Evolutionary conservation across 768 basidiomycete species (phyloP).

Genomic region (Tylopilus felleus): DNA sequence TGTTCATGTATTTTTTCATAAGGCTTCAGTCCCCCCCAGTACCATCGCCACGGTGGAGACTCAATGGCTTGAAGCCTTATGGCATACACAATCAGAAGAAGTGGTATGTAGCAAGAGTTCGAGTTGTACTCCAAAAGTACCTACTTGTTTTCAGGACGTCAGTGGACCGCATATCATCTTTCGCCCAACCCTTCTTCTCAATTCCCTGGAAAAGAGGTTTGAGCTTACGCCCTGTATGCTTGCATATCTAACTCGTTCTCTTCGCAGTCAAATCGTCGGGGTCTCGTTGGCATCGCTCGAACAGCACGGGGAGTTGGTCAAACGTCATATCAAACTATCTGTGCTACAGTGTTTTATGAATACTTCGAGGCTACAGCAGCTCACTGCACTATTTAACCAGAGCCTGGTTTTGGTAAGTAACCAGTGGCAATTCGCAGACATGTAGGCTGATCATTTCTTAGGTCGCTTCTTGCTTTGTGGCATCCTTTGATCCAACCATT

Average conservation of each 20-base stretch:
- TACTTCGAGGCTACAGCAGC: conserved; percentile 41
- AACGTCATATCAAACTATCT: conserved; percentile 36
- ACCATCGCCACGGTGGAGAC: conserved; percentile 36
- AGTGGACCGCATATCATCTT: conserved; percentile 43
- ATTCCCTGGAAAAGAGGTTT: conserved; percentile 41
- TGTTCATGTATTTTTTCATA: background rate
- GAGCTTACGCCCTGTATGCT: background rate
- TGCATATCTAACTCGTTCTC: background rate
- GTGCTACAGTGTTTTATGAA: conserved; percentile 39
- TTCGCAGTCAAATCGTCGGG: conserved; percentile 39
- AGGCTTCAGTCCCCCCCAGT: conserved; percentile 31
- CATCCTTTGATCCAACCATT: conserved; percentile 34
- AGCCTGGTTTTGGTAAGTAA: conserved; percentile 42
- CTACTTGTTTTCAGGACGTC: conserved; percentile 15
- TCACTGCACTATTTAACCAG: conserved; percentile 39
- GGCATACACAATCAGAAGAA: conserved; percentile 30
- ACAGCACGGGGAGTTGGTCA: conserved; percentile 37
- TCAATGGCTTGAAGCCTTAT: conserved; percentile 52
- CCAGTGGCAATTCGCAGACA: background rate
- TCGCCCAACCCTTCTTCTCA: conserved; percentile 40
- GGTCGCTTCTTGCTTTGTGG: conserved; percentile 45
- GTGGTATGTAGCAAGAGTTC: conserved; percentile 5
- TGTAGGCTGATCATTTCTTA: conserved; percentile 7
- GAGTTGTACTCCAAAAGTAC: background rate
- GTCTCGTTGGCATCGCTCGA: conserved; percentile 40